phyloP scores from a whole-genome alignment of 1,284 basidiomycete species.

The Rhodotorula sp. region DNA sequence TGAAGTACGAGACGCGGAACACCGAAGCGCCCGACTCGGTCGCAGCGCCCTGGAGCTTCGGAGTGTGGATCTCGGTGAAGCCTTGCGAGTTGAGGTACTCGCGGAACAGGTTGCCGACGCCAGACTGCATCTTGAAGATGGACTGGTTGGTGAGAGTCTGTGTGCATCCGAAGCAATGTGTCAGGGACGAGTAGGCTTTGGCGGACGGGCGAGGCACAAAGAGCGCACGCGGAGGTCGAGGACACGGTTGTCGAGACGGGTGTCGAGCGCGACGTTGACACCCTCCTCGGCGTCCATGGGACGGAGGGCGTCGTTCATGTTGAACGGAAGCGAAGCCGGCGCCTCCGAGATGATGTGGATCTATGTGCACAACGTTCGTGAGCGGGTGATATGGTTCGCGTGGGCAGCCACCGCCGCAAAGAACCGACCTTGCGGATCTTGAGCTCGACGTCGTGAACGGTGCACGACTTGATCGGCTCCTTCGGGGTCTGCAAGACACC shows the following conservation, averaged over 20 bases:
- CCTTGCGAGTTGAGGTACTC: conserved; percentile 71
- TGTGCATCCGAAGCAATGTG: not conserved
- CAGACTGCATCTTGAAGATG: conserved; percentile 88
- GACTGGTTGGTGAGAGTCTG: conserved; percentile 95
- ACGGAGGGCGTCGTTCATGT: conserved; percentile 78
- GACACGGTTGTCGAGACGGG: conserved; percentile 90
- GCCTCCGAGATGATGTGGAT: conserved; percentile 79
- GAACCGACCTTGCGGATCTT: conserved; percentile 71
- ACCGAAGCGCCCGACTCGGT: conserved; percentile 96
- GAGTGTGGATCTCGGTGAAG: conserved; percentile 94
- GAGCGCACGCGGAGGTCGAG: conserved; percentile 81
- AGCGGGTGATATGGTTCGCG: not conserved
- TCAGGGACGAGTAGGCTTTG: not conserved
- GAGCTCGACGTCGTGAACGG: conserved; percentile 83
- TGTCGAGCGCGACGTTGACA: conserved; percentile 71
- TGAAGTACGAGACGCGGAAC: conserved; percentile 98
- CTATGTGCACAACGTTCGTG: conserved; percentile 56
- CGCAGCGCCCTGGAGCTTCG: conserved; percentile 94
- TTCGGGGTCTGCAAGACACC: conserved; percentile 75
- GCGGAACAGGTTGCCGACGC: conserved; percentile 84
- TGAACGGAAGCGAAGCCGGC: conserved; percentile 72
- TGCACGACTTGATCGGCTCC: conserved; percentile 86
- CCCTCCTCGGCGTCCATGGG: conserved; percentile 36
- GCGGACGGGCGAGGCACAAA: too few species aligned
- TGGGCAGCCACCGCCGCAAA: not conserved